A percentile compares a stretch with the other conserved stretches of the same genome.
Evolutionary conservation across 176 grass and related monocot genomes (phyloP).

Genomic region (Raddia distichophylla): DNA sequence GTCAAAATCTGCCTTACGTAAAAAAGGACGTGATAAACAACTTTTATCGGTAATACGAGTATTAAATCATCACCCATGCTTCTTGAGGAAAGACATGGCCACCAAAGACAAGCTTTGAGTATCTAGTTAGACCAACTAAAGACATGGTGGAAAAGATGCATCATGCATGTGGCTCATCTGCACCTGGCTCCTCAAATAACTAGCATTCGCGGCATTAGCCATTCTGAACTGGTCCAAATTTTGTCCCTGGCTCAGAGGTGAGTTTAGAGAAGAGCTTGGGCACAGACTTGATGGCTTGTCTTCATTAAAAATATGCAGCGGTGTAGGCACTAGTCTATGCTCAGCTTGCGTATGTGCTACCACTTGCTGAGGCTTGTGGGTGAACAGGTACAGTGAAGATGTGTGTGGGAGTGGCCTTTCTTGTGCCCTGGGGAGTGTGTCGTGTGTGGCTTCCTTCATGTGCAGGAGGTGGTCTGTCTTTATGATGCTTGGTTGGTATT

Average conservation of each 20-base stretch:
- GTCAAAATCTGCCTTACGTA: too few relatives aligned
- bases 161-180: background rate
- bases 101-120: too few relatives aligned
- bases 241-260: conserved; percentile 16
- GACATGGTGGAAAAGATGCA: too few relatives aligned
- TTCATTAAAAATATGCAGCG: conserved; percentile 39
- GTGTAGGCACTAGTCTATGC: background rate
- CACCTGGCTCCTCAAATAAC: background rate
- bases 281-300: conserved; percentile 10
- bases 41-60: too few relatives aligned
- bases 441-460: conserved; percentile 2
- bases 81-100: too few relatives aligned
- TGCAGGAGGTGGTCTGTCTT: conserved; percentile 29
- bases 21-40: too few relatives aligned
- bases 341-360: conserved; percentile 23
- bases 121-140: too few relatives aligned
- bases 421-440: conserved; percentile 29
- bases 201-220: background rate
- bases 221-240: background rate
- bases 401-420: conserved; percentile 35
- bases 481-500: conserved; percentile 34
- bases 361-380: conserved; percentile 16
- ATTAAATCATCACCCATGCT: too few relatives aligned
- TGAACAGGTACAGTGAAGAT: conserved; percentile 1
- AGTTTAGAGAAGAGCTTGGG: conserved; percentile 1